Evolutionary conservation across 2,329 filamentous ascomycete genomes (phyloP).

Genomic region (Fusarium sp.): DNA sequence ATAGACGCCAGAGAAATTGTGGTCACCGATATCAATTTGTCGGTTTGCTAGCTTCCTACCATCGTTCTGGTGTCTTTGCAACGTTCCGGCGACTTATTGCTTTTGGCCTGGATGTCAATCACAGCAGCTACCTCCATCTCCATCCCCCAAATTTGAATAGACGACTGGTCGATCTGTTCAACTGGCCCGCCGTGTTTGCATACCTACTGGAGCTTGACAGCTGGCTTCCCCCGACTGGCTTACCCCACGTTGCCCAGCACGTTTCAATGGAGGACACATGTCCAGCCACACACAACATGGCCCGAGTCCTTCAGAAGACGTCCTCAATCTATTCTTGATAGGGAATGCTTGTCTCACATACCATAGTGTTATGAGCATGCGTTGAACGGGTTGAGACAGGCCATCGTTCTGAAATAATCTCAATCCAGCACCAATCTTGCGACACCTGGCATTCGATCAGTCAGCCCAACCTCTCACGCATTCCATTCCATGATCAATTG

Average conservation of each 20-base stretch:
- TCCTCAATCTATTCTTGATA: constrained; percentile 30
- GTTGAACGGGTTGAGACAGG: constrained; percentile 26
- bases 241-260: constrained; percentile 42
- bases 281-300: constrained; percentile 46
- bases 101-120: constrained; percentile 34
- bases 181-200: constrained; percentile 27
- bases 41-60: background rate
- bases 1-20: constrained; percentile 25
- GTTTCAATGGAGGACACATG: constrained; percentile 51
- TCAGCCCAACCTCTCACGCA: constrained; percentile 21
- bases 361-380: constrained; percentile 6
- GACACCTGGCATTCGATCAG: constrained; percentile 10
- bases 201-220: constrained; percentile 41
- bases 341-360: constrained; percentile 34
- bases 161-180: constrained; percentile 24
- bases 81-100: constrained; percentile 7
- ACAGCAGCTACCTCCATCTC: constrained; percentile 24
- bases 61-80: constrained; percentile 2
- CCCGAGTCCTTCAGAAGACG: constrained; percentile 24
- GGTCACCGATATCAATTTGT: constrained; percentile 13
- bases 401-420: constrained; percentile 1
- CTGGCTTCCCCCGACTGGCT: constrained; percentile 46
- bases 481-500: constrained; percentile 17
- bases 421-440: background rate
- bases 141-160: background rate